phyloP scores from a whole-genome alignment of 2,329 filamentous ascomycete genomes.

The Purpureocillium takamizusanense region DNA sequence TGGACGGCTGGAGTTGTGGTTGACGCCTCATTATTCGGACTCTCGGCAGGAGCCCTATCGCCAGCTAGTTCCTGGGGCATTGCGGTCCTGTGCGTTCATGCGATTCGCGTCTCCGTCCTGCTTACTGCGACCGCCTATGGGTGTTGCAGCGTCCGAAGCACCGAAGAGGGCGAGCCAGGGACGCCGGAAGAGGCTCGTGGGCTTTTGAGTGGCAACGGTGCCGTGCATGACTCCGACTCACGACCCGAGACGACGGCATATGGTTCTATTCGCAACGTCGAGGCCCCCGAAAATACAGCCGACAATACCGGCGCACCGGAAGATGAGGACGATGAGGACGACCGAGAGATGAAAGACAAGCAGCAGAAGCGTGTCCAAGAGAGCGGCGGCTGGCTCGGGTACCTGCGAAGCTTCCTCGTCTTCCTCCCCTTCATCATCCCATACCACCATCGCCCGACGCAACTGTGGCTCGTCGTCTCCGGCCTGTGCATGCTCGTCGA shows the following conservation, averaged over 20 bases:
- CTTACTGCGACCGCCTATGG: not conserved
- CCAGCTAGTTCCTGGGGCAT: conserved; percentile 1
- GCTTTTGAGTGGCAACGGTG: not conserved
- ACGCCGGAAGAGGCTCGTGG: conserved; percentile 2
- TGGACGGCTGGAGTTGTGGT: conserved; percentile 4
- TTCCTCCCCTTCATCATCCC: conserved; percentile 17
- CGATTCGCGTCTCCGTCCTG: conserved; percentile 1
- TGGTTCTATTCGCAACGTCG: not conserved
- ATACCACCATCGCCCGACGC: conserved; percentile 13
- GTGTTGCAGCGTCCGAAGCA: conserved; percentile 1
- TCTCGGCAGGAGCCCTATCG: not conserved
- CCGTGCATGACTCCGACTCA: not conserved
- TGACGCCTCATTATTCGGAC: conserved; percentile 2
- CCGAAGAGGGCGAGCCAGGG: not conserved
- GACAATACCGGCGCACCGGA: conserved; percentile 5
- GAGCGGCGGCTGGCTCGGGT: conserved; percentile 14
- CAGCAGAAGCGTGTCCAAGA: conserved; percentile 14
- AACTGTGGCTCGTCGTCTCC: conserved; percentile 14
- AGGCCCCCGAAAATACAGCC: conserved; percentile 3
- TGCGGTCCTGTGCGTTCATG: not conserved
- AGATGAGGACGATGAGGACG: conserved; percentile 9
- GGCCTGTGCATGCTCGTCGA: conserved; percentile 9
- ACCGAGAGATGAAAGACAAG: conserved; percentile 12
- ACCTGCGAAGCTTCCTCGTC: conserved; percentile 13
- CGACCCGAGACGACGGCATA: conserved; percentile 1